Evolutionary conservation across 2,329 filamentous ascomycete genomes (phyloP), one percentile per base, ranked within the genome.

Genomic region (Cladobotryum protrusum): DNA sequence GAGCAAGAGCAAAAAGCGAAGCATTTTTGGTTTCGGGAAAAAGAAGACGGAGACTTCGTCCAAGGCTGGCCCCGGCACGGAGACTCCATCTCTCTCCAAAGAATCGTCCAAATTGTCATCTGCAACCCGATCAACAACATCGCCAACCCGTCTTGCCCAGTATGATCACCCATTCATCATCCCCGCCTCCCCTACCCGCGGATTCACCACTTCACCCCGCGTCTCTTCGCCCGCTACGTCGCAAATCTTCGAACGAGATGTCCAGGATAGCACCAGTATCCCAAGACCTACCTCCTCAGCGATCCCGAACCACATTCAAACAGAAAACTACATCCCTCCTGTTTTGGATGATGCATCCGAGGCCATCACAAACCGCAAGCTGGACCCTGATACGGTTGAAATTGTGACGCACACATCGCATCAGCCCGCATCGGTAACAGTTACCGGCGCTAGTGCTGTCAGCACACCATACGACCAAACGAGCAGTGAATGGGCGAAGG

Each of bases 291-390:
- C 79, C 54, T 92, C 88, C 3, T 85, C 88, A 1, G 87, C 89
- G n/a, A 93, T 96, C 54, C 92, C 92, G 3, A 84, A 87, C 7
- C 92, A 97, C 63, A 95, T 97, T 60, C 83, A 91, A 60, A 96
- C 89, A 7, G 92, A 97, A 67, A 91, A 97, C 70, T 82, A 91
- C 64, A 96, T 97, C 58, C 92, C 92, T 7, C 81, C 92, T 0
- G 91, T 95, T 12, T 77, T 97, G 43, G 89, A 96, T 65, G 92
- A 92, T 46, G 92, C 89, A 2, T 95, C 90, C 39, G 82, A 91
- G 60, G 90, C 91, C 50, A 96, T 97, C 61, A 96, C 92, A 12
- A 89, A 96, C 68, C 76, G 82, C 57, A 83, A 85, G 50, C 77
- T 96, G 45, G 86, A 93, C 65, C 89, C 90, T 4, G 90, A 96